Base-by-base conservation (phyloP, 805 yeast species). In the Kuraishia floccosa region DNA sequence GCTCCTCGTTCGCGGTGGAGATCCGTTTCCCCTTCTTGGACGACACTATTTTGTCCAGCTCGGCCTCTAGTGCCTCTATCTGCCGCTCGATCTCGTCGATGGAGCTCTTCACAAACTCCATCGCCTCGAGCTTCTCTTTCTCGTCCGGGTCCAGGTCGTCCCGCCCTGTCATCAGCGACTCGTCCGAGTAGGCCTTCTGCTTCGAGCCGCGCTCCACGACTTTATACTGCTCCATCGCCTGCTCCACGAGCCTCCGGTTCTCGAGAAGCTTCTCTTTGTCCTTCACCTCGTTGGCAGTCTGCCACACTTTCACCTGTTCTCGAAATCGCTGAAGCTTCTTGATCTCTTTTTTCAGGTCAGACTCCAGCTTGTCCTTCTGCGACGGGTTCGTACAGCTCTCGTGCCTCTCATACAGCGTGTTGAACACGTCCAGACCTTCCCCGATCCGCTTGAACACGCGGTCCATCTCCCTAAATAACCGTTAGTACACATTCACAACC, bases 81-180 rank as follows among this genome's bases (percentile, higher is more conserved):
- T 89, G 97, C 43, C 76, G 76, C 43, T 73, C 78, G 35, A 86
- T 60, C 49, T 82, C 91, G 30, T 84, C 96, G 39, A 84, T 58
- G 48, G 77, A 67, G 17, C 66, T 71, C 37, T 74, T 71, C 13
- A 87, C 58, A 50, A 86, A 89, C 24, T 71, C 68, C 26, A 68
- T 62, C 10, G 85, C 79, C 34, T 83, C 94, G 35, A 68, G 72
- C 46, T 76, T 79, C 52, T 79, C 82, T 44, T 75, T 72, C 44
- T 83, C 87, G 35, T 73, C 78, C 3, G 93, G 89, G 17, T 49
- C 51, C 35, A 60, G 67, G 3, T 10, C n/a, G 28, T 28, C 27
- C 19, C 24, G n/a, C 17, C 30, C 26, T n/a, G 41, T 42, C 53
- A 68, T 62, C 40, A 71, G 54, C 4, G 75, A 72, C 49, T 70